Conservation (phyloP, 148 eudicot species). For the Hydrangea macrophylla region DNA sequence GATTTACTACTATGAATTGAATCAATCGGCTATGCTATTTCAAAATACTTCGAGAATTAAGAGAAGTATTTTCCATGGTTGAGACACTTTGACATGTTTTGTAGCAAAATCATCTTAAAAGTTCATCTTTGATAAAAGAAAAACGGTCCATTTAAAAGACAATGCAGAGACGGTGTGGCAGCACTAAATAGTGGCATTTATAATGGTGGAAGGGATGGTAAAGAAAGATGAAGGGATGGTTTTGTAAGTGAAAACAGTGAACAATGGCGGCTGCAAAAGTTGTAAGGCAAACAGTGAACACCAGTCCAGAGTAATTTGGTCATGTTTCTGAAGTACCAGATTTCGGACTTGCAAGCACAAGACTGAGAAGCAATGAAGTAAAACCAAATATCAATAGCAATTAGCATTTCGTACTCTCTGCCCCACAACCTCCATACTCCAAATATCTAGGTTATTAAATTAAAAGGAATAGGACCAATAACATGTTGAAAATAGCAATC, state of each 20-base stretch:
- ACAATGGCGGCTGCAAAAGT: too few relatives aligned
- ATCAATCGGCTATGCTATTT: background rate
- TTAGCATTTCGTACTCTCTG: background rate
- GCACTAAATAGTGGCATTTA: background rate
- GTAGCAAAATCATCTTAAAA: background rate
- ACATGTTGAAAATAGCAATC: background rate
- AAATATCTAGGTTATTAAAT: too few relatives aligned
- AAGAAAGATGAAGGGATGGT: background rate
- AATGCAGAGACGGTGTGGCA: background rate
- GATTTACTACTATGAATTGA: background rate
- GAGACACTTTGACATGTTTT: background rate
- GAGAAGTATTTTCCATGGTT: background rate
- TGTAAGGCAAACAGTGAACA: too few relatives aligned
- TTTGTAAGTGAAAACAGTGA: too few relatives aligned
- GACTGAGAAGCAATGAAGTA: background rate
- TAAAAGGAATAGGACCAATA: background rate
- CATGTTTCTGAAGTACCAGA: background rate
- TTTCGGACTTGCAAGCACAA: background rate
- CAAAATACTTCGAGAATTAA: slow-evolving; percentile 1
- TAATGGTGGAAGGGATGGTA: background rate
- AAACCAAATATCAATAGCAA: background rate
- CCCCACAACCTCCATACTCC: background rate
- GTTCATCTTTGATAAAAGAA: background rate
- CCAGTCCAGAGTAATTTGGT: background rate
- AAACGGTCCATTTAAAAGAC: background rate